Conservation (phyloP, 1,284 basidiomycete species). For the Boletus chippewaensis region DNA sequence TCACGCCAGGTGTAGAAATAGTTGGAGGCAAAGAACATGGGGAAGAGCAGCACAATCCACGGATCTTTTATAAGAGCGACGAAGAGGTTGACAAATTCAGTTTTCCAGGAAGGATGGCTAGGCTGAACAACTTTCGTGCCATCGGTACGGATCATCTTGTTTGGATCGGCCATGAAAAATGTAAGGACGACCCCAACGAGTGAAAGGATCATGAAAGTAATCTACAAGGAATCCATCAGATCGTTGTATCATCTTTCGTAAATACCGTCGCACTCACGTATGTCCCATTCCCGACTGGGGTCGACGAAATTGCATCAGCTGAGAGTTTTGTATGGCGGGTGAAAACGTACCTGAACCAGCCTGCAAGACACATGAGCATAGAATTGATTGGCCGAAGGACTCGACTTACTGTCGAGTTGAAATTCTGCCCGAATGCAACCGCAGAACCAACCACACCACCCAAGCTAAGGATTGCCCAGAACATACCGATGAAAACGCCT, state of each 20-base stretch:
- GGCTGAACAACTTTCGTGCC: conserved; percentile 29
- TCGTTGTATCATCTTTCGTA: no score
- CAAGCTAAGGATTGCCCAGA: conserved; percentile 66
- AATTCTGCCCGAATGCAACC: conserved; percentile 51
- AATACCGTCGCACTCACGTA: conserved; percentile 20
- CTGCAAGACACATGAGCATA: conserved; percentile 6
- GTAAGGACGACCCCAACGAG: conserved; percentile 31
- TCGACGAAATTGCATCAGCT: conserved; percentile 3
- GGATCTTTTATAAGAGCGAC: conserved; percentile 34
- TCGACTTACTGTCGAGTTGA: conserved; percentile 33
- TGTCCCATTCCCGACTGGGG: conserved; percentile 30
- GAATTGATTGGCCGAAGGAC: neutral
- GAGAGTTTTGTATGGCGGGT: neutral
- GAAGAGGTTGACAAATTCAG: conserved; percentile 32
- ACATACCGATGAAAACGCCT: conserved; percentile 53
- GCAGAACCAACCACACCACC: conserved; percentile 59
- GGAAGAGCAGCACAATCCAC: conserved; percentile 34
- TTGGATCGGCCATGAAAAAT: conserved; percentile 31
- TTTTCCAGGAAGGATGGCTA: conserved; percentile 34
- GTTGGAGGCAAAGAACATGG: conserved; percentile 36
- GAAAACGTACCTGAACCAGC: conserved; percentile 19
- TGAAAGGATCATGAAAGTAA: conserved; percentile 34
- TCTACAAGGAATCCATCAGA: conserved; percentile 16
- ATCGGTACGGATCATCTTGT: conserved; percentile 35
- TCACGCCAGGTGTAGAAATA: conserved; percentile 37